Evolutionary conservation across 2,329 filamentous ascomycete species (phyloP).

Genomic region (Pochonia chlamydosporia): DNA sequence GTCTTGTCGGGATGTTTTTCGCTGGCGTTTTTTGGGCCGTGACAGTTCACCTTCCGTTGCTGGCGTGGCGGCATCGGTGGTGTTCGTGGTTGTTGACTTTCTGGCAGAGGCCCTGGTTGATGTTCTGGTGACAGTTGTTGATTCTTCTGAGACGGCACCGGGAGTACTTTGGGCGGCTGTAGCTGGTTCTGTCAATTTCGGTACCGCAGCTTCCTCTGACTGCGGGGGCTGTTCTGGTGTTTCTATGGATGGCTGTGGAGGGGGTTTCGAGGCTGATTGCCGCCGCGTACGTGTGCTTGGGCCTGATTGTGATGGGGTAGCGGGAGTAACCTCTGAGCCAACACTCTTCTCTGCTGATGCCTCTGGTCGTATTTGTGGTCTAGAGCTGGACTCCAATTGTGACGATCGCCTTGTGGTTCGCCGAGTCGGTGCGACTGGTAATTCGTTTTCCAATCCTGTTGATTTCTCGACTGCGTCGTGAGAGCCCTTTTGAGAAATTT

Average conservation of each 20-base stretch:
- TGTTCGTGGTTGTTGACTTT: conserved; percentile 10
- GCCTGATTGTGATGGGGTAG: neutral
- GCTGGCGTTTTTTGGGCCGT: conserved; percentile 26
- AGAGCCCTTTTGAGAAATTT: neutral
- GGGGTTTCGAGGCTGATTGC: conserved; percentile 2
- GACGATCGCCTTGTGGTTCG: conserved; percentile 3
- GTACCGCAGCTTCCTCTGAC: neutral
- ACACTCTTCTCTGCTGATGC: neutral
- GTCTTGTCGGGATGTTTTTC: conserved; percentile 20
- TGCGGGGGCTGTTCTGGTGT: neutral
- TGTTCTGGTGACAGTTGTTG: conserved; percentile 8
- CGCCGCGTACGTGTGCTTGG: conserved; percentile 1
- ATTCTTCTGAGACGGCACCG: neutral
- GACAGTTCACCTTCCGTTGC: neutral
- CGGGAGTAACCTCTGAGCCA: neutral
- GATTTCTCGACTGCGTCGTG: neutral
- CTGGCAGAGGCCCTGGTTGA: conserved; percentile 12
- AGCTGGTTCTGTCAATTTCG: neutral
- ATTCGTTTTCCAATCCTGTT: conserved; percentile 1
- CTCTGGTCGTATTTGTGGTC: neutral
- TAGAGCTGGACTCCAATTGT: conserved; percentile 1
- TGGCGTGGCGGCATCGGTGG: conserved; percentile 12
- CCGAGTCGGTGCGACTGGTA: neutral
- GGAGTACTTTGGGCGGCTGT: neutral
- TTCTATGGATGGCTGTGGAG: conserved; percentile 5